phyloP scores from a whole-genome alignment of 2,329 filamentous ascomycete genomes.

The Neonectria punicea region DNA sequence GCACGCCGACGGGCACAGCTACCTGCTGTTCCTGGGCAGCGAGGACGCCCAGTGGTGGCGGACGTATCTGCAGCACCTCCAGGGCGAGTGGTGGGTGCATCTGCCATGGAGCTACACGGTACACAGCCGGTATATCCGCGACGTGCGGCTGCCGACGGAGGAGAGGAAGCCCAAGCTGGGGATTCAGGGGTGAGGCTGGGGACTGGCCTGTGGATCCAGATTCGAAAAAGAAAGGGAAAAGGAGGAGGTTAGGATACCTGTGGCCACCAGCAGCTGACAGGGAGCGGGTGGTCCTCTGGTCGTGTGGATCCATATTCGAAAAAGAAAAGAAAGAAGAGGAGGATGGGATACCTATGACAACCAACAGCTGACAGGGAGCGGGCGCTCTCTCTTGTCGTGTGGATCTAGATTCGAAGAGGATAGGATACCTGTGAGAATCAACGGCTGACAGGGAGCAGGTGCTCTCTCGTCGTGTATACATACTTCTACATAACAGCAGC shows the following conservation, averaged over 20 bases:
- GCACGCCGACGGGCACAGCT: slow-evolving; percentile 11
- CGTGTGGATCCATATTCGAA: slow-evolving; percentile 50
- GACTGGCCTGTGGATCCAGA: slow-evolving; percentile 48
- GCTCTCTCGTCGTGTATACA: background rate
- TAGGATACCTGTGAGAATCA: background rate
- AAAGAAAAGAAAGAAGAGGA: background rate
- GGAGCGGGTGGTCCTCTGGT: background rate
- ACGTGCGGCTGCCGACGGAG: slow-evolving; percentile 12
- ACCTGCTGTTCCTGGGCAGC: slow-evolving; percentile 19
- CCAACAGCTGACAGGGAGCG: background rate
- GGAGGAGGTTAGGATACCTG: background rate
- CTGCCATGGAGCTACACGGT: slow-evolving; percentile 19
- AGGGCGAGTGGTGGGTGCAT: slow-evolving; percentile 22
- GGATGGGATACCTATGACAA: background rate
- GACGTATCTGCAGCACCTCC: slow-evolving; percentile 10
- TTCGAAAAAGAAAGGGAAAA: background rate
- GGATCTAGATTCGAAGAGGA: background rate
- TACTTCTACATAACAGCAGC: background rate
- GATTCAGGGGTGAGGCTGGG: background rate
- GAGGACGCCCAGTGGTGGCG: slow-evolving; percentile 23
- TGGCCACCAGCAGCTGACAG: background rate
- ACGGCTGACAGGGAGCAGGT: background rate
- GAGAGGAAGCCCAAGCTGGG: slow-evolving; percentile 5
- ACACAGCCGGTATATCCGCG: slow-evolving; percentile 10
- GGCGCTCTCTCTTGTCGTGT: too few relatives aligned